phyloP scores from a whole-genome alignment of 257 asterid species.

The Coffea canephora region DNA sequence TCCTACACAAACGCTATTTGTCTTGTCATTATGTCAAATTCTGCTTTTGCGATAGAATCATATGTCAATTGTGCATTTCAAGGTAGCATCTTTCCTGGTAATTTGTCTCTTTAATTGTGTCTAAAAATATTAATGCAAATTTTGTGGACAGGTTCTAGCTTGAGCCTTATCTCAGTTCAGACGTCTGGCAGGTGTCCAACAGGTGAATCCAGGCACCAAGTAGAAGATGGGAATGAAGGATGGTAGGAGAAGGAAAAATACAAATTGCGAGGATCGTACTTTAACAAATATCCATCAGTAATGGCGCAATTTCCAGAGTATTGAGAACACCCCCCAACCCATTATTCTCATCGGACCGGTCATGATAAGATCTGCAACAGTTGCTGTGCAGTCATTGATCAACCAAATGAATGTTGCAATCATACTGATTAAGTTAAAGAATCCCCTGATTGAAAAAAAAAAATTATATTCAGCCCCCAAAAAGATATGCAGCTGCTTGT shows the following conservation, averaged over 20 bases:
- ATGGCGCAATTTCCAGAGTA: background rate
- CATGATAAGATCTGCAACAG: constrained; percentile 11
- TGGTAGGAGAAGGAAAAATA: too few species aligned
- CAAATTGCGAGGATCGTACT: too few species aligned
- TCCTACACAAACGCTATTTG: too few species aligned
- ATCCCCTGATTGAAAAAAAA: background rate
- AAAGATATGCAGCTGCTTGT: constrained; percentile 89
- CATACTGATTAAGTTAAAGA: background rate
- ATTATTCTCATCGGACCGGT: background rate
- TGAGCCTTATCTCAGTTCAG: too few species aligned
- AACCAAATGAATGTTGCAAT: background rate
- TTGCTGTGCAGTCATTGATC: constrained; percentile 17
- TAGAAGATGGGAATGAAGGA: too few species aligned
- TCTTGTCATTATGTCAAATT: too few species aligned
- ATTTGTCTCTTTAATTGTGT: too few species aligned
- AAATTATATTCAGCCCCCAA: constrained; percentile 60
- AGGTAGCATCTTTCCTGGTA: background rate
- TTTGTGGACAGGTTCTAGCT: too few species aligned
- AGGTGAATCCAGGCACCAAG: too few species aligned
- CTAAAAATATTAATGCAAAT: too few species aligned
- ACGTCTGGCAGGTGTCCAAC: too few species aligned
- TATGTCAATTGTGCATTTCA: background rate
- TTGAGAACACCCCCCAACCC: background rate
- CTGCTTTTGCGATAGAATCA: background rate
- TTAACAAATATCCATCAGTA: background rate